These are phyloP conservation scores for Penicillium subrubescens DNA, from an alignment of 495 filamentous ascomycete genomes.

Conservation along the genomic window DNA sequence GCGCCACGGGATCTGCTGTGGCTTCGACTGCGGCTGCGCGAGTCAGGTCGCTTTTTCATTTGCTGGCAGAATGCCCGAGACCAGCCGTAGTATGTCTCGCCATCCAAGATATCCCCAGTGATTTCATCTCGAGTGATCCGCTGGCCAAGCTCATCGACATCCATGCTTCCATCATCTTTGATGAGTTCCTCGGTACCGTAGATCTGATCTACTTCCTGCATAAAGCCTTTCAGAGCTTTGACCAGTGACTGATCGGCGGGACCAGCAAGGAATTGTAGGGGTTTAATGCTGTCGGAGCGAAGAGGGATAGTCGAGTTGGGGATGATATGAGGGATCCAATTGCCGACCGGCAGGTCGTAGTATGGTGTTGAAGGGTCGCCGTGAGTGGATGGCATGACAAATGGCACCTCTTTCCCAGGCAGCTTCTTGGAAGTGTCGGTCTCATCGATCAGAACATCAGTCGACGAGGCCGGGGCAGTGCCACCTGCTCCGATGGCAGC, in stretches of 20 bases:
- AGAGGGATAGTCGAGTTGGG: conserved; percentile 75
- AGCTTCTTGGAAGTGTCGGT: conserved; percentile 26
- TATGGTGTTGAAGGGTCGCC: conserved; percentile 75
- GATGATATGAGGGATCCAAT: conserved; percentile 75
- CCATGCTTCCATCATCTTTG: conserved; percentile 42
- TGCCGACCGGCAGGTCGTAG: conserved; percentile 85
- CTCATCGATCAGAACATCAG: conserved; percentile 27
- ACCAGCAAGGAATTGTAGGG: conserved; percentile 71
- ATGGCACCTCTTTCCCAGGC: conserved; percentile 59
- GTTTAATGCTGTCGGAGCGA: conserved; percentile 69
- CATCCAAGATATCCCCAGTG: conserved; percentile 58
- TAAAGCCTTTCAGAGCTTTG: conserved; percentile 65
- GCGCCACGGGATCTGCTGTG: conserved; percentile 42
- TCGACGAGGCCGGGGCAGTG: conserved; percentile 21
- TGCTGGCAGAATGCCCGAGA: conserved; percentile 76
- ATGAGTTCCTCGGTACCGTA: conserved; percentile 47
- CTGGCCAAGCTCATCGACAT: conserved; percentile 77
- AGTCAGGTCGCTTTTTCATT: conserved; percentile 64
- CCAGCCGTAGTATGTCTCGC: conserved; percentile 87
- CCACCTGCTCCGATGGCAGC: conserved; percentile 20
- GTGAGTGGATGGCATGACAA: conserved; percentile 72
- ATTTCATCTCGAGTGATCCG: conserved; percentile 60
- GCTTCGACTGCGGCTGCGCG: conserved; percentile 31
- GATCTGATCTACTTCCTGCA: conserved; percentile 68
- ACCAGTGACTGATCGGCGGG: conserved; percentile 69